Evolutionary conservation across 495 filamentous ascomycete genomes (phyloP), one percentile per base, ranked within the genome.

Genomic region (Penicillium nucicola): DNA sequence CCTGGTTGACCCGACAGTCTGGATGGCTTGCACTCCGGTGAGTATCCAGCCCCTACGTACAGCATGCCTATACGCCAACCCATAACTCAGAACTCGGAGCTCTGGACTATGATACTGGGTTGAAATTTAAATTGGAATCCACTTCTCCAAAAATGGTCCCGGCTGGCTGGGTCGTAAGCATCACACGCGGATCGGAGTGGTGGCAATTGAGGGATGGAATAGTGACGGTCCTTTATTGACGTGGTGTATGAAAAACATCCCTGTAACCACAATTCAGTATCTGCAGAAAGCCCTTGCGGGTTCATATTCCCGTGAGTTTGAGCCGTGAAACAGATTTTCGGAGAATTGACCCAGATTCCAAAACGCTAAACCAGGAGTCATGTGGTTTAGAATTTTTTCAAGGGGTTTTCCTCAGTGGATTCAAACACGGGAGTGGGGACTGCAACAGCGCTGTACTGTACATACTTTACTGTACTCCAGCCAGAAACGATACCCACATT

Each of bases 1-100:
- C 46, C 52, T 57, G 50, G 46, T 45, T 46, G 56, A 62, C 67
- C 69, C 68, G 64, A 58, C 55, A 42, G 50, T 41, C 15, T 68
- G 68, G 70, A 55, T 61, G 50, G 30, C 37, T 37, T 52, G 25
- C 25, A 28, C 42, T 43, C 17, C 20, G 5, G 3, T 22, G 20
- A 3, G n/a, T n/a, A n/a, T n/a, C n/a, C n/a, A n/a, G n/a, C n/a
- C n/a, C n/a, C n/a, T n/a, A n/a, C n/a, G n/a, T n/a, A n/a, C n/a
- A n/a, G n/a, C n/a, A n/a, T n/a, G n/a, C n/a, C n/a, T n/a, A n/a
- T n/a, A n/a, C n/a, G n/a, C n/a, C n/a, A n/a, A n/a, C n/a, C n/a
- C n/a, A n/a, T n/a, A n/a, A n/a, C n/a, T n/a, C n/a, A n/a, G n/a
- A n/a, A n/a, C n/a, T n/a, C n/a, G n/a, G n/a, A n/a, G n/a, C n/a